Evolutionary conservation across 1,284 basidiomycete species (phyloP), one percentile per base, ranked within the genome.

Genomic region (Leccinum solheimii): DNA sequence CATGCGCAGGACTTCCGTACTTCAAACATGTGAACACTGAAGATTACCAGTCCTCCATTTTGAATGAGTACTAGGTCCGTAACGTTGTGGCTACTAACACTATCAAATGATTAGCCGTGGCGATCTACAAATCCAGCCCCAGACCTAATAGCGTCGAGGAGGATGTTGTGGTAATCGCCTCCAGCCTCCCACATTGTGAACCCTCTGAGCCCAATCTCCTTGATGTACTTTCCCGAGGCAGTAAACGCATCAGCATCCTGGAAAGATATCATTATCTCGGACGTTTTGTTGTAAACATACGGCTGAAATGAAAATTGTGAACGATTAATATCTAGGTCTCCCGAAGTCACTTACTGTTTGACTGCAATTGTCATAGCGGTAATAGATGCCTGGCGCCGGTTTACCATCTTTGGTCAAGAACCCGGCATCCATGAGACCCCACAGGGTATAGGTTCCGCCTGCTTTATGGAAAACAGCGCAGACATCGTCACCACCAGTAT

Each of bases 121-220:
- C 16, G 1, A 49, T 26, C 21, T 16, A 13, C 48, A 16, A 49
- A 50, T 54, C 82, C 79, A 55, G 71, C 74, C 9, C 73, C 72
- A 21, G 36, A 56, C 40, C 79, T 77, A 67, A 86, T 82, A 3
- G 83, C 75, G 63, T 84, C 76, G 14, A 86, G 68, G 38, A 87
- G 76, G 59, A 81, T 81, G 61, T 82, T 76, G 8, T 80, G 66
- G 57, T 68, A 80, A 68, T 86, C 84, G 14, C 83, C 83, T 51
- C 80, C 84, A 56, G 81, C 79, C 68, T 86, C 81, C 83, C 83
- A 86, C 72, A 83, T 80, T 3, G 82, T 74, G 66, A 85, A 85
- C 3, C 85, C 84, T 59, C 75, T 76, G 14, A 86, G 70, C 10
- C 78, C 77, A 9, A 66, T 71, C 7, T 72, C 64, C 62, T 76